Conservation (phyloP, 176 grass and related monocot species). For the Eleusine coracana region DNA sequence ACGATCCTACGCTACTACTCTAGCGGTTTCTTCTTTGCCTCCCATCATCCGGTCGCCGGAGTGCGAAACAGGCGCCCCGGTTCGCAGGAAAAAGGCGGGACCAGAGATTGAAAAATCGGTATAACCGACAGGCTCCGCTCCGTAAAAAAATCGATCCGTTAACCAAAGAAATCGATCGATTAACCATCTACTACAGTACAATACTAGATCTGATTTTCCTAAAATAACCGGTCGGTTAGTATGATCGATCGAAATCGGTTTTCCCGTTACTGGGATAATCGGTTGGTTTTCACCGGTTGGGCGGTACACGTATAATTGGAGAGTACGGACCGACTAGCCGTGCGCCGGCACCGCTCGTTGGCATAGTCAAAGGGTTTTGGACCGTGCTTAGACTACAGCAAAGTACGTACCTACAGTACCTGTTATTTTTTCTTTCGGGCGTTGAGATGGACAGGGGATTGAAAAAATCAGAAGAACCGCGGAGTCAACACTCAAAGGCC, state of each 20-base stretch:
- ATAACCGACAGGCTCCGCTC: too few species aligned
- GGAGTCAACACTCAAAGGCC: too few species aligned
- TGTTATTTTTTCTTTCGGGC: neutral
- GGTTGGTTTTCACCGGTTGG: neutral
- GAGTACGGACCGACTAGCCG: neutral
- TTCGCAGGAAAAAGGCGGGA: neutral
- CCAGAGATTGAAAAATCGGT: too few species aligned
- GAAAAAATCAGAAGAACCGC: neutral
- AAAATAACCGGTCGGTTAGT: too few species aligned
- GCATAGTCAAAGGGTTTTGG: neutral
- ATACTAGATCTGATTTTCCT: too few species aligned
- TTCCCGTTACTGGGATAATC: too few species aligned
- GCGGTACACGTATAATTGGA: neutral
- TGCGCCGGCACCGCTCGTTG: neutral
- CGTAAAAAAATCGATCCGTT: too few species aligned
- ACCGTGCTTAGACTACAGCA: neutral
- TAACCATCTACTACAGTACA: too few species aligned
- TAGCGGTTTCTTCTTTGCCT: neutral
- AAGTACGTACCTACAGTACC: too few species aligned
- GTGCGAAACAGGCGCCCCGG: neutral
- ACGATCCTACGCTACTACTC: neutral
- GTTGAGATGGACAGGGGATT: neutral
- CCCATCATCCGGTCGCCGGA: conserved; percentile 29
- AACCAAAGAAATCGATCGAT: too few species aligned
- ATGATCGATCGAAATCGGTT: too few species aligned